Evolutionary conservation across 345 rosid species (phyloP).

Genomic region (Eutrema heterophyllum): DNA sequence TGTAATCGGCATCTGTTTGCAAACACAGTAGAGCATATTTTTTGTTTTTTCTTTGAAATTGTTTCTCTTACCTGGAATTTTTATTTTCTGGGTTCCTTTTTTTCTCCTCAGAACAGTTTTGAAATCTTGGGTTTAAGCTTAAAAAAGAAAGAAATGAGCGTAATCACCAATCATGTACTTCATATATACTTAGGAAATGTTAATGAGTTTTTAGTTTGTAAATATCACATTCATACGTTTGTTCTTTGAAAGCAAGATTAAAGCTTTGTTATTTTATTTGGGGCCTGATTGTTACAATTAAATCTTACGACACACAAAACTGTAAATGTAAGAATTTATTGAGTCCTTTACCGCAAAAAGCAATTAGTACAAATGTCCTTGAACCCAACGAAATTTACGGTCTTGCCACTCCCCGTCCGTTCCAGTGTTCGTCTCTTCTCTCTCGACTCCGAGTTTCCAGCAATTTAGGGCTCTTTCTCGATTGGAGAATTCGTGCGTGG

Average conservation of each 20-base stretch:
- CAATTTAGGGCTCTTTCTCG: not conserved
- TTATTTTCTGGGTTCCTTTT: conserved; percentile 18
- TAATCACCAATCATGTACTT: not conserved
- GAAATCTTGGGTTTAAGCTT: conserved; percentile 1
- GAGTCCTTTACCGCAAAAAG: not conserved
- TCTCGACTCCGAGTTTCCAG: not conserved
- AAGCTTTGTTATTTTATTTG: not conserved
- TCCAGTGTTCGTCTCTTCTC: not conserved
- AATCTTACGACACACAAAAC: not conserved
- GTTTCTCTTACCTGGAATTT: not conserved
- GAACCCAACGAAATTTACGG: not conserved
- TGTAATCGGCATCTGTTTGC: conserved; percentile 17
- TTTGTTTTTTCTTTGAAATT: not conserved
- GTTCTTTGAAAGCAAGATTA: conserved; percentile 1
- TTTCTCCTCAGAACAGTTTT: conserved; percentile 24
- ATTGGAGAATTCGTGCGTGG: not conserved
- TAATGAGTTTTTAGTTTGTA: conserved; percentile 8
- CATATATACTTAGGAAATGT: conserved; percentile 4
- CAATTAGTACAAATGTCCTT: not conserved
- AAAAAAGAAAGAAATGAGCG: not conserved
- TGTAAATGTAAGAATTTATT: not conserved
- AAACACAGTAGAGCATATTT: conserved; percentile 10
- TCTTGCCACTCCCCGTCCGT: not conserved
- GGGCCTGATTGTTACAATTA: not conserved
- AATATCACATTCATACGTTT: conserved; percentile 8